Evolutionary conservation across 768 basidiomycete species (phyloP).

Genomic region (Pleurotus ostreatus): DNA sequence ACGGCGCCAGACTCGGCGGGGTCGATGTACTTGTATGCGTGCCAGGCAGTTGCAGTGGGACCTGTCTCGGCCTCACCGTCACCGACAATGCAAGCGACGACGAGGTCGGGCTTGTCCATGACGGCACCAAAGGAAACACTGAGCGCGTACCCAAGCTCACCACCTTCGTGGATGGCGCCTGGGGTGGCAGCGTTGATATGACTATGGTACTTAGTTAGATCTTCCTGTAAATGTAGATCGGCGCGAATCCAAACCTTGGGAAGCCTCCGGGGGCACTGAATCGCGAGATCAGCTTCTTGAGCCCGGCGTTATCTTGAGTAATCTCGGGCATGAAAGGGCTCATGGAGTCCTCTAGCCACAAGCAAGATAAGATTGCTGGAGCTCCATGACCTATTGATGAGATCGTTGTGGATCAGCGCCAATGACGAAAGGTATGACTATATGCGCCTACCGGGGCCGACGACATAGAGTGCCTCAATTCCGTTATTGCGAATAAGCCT

Average conservation of each 20-base stretch:
- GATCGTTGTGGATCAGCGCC: neutral
- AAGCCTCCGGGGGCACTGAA: slow-evolving; percentile 86
- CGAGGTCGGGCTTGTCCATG: slow-evolving; percentile 87
- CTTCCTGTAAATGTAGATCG: slow-evolving; percentile 1
- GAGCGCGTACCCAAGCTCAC: slow-evolving; percentile 86
- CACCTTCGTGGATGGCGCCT: slow-evolving; percentile 89
- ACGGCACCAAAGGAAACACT: slow-evolving; percentile 83
- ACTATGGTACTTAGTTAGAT: slow-evolving; percentile 23
- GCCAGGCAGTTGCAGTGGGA: slow-evolving; percentile 79
- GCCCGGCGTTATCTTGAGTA: slow-evolving; percentile 51
- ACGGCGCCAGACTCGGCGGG: slow-evolving; percentile 88
- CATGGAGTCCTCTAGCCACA: slow-evolving; percentile 82
- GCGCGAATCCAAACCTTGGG: slow-evolving; percentile 51
- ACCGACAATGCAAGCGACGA: slow-evolving; percentile 79
- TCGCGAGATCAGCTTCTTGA: slow-evolving; percentile 62
- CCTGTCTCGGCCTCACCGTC: slow-evolving; percentile 87
- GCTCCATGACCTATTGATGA: slow-evolving; percentile 66
- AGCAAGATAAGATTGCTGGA: slow-evolving; percentile 79
- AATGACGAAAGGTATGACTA: neutral
- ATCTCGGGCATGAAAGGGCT: slow-evolving; percentile 54
- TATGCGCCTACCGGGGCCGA: slow-evolving; percentile 59
- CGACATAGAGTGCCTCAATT: slow-evolving; percentile 68
- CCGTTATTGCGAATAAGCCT: slow-evolving; percentile 55
- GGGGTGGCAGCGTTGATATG: slow-evolving; percentile 84
- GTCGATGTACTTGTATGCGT: slow-evolving; percentile 86